Evolutionary conservation across 2,329 filamentous ascomycete genomes (phyloP).

Genomic region (Ophiobolus disseminans): DNA sequence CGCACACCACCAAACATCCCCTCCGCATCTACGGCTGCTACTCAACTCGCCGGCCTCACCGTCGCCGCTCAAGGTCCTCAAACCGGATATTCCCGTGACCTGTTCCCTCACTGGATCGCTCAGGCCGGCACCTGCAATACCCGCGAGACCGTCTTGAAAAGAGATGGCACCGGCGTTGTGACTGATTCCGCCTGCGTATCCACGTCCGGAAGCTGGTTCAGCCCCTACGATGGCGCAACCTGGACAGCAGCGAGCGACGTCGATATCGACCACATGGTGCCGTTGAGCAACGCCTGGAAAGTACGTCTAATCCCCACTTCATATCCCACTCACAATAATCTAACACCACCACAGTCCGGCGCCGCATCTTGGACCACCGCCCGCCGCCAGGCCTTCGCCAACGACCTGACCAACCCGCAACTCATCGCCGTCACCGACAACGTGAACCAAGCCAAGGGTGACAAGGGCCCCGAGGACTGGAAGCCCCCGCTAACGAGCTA

Average conservation of each 20-base stretch:
- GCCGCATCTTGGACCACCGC: slow-evolving; percentile 74
- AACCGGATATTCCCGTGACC: slow-evolving; percentile 67
- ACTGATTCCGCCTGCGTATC: slow-evolving; percentile 66
- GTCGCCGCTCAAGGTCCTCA: slow-evolving; percentile 64
- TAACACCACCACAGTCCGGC: slow-evolving; percentile 59
- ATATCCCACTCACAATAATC: background rate
- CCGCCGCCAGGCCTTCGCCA: slow-evolving; percentile 73
- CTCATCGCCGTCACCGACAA: slow-evolving; percentile 80
- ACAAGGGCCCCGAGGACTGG: slow-evolving; percentile 76
- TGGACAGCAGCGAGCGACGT: slow-evolving; percentile 74
- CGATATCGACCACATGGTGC: slow-evolving; percentile 86
- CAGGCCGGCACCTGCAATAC: slow-evolving; percentile 70
- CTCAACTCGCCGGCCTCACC: slow-evolving; percentile 64
- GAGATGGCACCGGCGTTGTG: slow-evolving; percentile 72
- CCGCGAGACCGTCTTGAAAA: slow-evolving; percentile 73
- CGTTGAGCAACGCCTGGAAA: slow-evolving; percentile 81
- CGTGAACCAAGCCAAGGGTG: slow-evolving; percentile 77
- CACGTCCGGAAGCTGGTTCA: slow-evolving; percentile 72
- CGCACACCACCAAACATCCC: slow-evolving; percentile 68
- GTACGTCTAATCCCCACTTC: slow-evolving; percentile 47
- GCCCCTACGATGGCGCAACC: slow-evolving; percentile 75
- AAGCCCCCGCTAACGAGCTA: slow-evolving; percentile 68
- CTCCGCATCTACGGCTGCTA: slow-evolving; percentile 62
- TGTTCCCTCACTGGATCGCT: slow-evolving; percentile 76
- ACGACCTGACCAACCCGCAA: slow-evolving; percentile 77